Evolutionary conservation across 2,329 filamentous ascomycete genomes (phyloP).

Genomic region (Fusarium sacchari): DNA sequence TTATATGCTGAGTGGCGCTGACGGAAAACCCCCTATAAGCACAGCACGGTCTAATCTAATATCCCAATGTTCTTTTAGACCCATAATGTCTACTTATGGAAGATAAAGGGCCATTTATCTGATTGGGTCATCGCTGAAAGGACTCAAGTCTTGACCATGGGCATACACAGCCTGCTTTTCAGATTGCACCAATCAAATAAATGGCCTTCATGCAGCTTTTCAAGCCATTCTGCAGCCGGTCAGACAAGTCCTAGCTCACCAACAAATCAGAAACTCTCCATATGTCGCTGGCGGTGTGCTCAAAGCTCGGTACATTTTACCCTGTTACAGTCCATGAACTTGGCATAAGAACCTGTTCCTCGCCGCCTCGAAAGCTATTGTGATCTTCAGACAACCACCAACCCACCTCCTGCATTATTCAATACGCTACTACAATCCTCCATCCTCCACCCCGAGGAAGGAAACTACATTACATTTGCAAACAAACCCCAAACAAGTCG

Average conservation of each 20-base stretch:
- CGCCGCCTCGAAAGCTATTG: not conserved
- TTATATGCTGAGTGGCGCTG: too few relatives aligned
- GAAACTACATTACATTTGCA: accelerated
- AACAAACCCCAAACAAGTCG: too few relatives aligned
- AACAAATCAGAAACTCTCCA: not conserved
- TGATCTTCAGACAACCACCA: not conserved
- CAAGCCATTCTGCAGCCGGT: not conserved
- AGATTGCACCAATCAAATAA: not conserved
- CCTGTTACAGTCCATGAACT: not conserved
- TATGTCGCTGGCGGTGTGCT: not conserved
- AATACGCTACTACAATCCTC: too few relatives aligned
- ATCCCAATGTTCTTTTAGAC: not conserved
- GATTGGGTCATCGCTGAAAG: not conserved
- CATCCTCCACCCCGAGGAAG: not conserved
- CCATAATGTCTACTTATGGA: accelerated
- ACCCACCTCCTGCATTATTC: too few relatives aligned
- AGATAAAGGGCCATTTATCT: not conserved
- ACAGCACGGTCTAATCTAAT: not conserved
- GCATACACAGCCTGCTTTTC: not conserved
- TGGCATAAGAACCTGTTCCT: not conserved
- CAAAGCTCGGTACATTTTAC: accelerated
- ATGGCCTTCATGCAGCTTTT: not conserved
- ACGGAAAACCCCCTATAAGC: not conserved
- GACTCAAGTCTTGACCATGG: not conserved
- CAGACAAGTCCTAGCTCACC: not conserved